These are phyloP conservation scores for Boletus rubropictus DNA, from an alignment of 768 basidiomycete genomes.

Conservation along the genomic window DNA sequence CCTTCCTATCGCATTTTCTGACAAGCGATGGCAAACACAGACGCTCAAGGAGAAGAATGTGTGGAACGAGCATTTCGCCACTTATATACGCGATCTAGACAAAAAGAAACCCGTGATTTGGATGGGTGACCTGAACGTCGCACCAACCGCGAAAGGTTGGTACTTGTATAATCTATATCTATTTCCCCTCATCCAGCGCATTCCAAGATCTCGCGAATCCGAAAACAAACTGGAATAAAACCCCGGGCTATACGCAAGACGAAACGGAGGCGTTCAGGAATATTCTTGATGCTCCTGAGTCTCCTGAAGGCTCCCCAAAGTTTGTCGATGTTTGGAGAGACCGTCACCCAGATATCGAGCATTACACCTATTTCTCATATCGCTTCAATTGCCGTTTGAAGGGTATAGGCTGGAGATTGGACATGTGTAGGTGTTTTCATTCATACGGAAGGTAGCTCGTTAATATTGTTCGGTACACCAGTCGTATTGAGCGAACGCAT, in stretches of 20 bases:
- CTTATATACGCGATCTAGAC: slow-evolving; percentile 67
- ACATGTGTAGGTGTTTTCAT: slow-evolving; percentile 57
- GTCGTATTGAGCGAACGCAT: slow-evolving; percentile 75
- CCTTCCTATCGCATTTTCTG: neutral
- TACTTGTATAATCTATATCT: neutral
- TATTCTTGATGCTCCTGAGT: slow-evolving; percentile 51
- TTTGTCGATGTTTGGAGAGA: slow-evolving; percentile 81
- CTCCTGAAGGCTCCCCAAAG: slow-evolving; percentile 33
- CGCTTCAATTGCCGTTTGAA: slow-evolving; percentile 75
- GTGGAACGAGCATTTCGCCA: slow-evolving; percentile 76
- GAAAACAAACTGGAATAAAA: slow-evolving; percentile 81
- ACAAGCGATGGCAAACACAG: slow-evolving; percentile 32
- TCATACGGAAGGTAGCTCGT: neutral
- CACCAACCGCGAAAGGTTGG: slow-evolving; percentile 66
- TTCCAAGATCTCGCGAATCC: slow-evolving; percentile 59
- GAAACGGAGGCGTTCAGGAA: slow-evolving; percentile 73
- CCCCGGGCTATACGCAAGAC: slow-evolving; percentile 75
- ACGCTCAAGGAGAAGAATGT: slow-evolving; percentile 68
- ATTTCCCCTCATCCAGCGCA: neutral
- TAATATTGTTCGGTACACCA: slow-evolving; percentile 26
- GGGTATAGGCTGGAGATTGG: slow-evolving; percentile 83
- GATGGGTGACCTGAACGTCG: slow-evolving; percentile 84
- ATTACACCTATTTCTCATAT: slow-evolving; percentile 84
- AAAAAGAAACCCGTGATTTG: slow-evolving; percentile 81
- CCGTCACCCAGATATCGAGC: slow-evolving; percentile 57